Evolutionary conservation across 225 moss, liverwort and hornwort genomes (phyloP).

Genomic region (Pseudoscleropodium purum): DNA sequence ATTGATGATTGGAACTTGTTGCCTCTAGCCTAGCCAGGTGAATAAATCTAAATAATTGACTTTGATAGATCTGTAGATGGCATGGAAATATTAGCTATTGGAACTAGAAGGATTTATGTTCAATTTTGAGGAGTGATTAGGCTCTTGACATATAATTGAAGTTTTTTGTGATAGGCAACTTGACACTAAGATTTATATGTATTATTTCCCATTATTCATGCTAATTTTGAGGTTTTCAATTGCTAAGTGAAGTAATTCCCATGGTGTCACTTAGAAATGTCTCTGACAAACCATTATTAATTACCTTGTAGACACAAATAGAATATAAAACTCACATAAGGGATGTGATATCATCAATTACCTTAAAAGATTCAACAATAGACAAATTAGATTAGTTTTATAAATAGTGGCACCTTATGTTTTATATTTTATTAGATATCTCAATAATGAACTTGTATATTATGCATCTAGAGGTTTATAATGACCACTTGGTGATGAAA

Average conservation of each 20-base stretch:
- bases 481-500: background rate
- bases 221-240: background rate
- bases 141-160: accelerated
- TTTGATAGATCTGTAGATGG: background rate
- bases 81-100: background rate
- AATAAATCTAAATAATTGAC: background rate
- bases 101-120: accelerated
- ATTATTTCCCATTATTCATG: background rate
- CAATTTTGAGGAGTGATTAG: background rate
- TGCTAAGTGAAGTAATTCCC: too few relatives aligned
- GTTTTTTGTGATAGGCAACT: background rate
- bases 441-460: background rate
- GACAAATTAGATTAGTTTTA: background rate
- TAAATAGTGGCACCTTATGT: background rate
- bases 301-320: accelerated
- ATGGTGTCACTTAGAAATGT: background rate
- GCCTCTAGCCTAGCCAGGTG: accelerated
- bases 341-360: background rate
- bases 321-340: background rate
- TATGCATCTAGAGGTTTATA: background rate
- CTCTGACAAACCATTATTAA: too few relatives aligned
- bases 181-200: accelerated
- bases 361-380: background rate
- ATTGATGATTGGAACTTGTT: background rate
- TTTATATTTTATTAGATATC: background rate